Base-by-base conservation (phyloP, 2,329 filamentous ascomycete species). In the Fusarium chaquense region DNA sequence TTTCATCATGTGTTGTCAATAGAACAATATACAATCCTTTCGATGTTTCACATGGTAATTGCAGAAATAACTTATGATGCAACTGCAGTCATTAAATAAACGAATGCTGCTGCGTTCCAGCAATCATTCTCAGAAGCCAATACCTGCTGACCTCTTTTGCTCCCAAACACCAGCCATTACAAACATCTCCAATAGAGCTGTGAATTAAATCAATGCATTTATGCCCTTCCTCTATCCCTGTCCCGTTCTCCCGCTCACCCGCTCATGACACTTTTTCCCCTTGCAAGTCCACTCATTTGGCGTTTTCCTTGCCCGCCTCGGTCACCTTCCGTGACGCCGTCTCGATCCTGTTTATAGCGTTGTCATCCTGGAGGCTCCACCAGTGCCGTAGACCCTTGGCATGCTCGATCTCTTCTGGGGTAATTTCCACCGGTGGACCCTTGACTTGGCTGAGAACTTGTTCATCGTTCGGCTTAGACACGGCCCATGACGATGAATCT, bases 401-500 rank as follows among this genome's bases (percentile, higher is more conserved):
- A 69, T 88, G 85, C 30, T 78, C 79, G 51, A 78, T 79, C 77
- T 90, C 88, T 30, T 77, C 79, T 16, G 82, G 79, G 30, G 80
- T 81, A 64, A 86, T 82, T 77, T 90, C 88, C 22, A 90, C 83
- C 1, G 87, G 87, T 55, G 87, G 86, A 1, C 88, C 88, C 64
- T 83, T 85, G 54, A 90, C 84, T 78, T 90, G 85, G 43, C 85
- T 80, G 44, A 83, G 77, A 73, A 76, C 74, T 58, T 79, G 76
- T 54, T 76, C 73, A 46, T 79, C 77, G 5, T 77, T 77, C 40
- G 78, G 77, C 69, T 89, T 86, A 66, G 88, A 90, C 5, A 91
- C 86, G 3, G 86, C 88, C 86, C 89, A 91, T 56, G 86, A 85
- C 18, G 87, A 89, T 35, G 79, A 81, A 45, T 86, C 85, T n/a